phyloP scores from a whole-genome alignment of 768 basidiomycete genomes.

The Xerocomellus amylosporus region DNA sequence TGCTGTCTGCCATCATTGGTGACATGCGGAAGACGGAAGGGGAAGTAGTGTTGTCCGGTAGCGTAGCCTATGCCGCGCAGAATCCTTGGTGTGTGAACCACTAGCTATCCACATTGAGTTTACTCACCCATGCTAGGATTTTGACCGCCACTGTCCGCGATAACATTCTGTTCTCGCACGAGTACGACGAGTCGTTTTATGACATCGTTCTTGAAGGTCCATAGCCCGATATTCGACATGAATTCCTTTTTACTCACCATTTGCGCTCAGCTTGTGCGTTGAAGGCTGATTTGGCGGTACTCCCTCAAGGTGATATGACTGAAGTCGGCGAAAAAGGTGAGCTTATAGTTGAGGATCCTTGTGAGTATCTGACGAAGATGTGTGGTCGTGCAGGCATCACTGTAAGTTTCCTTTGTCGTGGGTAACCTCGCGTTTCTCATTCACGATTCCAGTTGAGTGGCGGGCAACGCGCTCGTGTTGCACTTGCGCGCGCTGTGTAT shows the following conservation, averaged over 20 bases:
- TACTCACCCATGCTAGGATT: slow-evolving; percentile 46
- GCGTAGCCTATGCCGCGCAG: slow-evolving; percentile 80
- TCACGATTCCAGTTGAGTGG: slow-evolving; percentile 58
- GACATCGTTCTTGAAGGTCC: slow-evolving; percentile 74
- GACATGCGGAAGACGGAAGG: slow-evolving; percentile 82
- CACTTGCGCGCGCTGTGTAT: slow-evolving; percentile 86
- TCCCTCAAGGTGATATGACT: slow-evolving; percentile 79
- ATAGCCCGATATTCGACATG: not conserved
- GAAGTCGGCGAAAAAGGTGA: slow-evolving; percentile 82
- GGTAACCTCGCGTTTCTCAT: slow-evolving; percentile 12
- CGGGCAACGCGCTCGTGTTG: slow-evolving; percentile 78
- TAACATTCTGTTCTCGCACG: slow-evolving; percentile 90
- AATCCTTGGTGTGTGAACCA: slow-evolving; percentile 68
- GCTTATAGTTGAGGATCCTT: slow-evolving; percentile 1
- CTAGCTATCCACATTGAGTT: not conserved
- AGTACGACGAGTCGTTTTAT: slow-evolving; percentile 83
- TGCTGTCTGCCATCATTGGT: slow-evolving; percentile 78
- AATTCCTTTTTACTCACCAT: not conserved
- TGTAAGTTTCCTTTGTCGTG: slow-evolving; percentile 34
- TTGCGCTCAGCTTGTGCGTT: slow-evolving; percentile 70
- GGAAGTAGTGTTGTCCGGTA: slow-evolving; percentile 62
- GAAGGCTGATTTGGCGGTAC: slow-evolving; percentile 69
- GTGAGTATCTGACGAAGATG: no score
- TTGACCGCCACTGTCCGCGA: slow-evolving; percentile 82
- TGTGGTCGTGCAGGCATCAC: slow-evolving; percentile 45